phyloP scores from a whole-genome alignment of 2,329 filamentous ascomycete genomes.

The Sporothrix sp. region DNA sequence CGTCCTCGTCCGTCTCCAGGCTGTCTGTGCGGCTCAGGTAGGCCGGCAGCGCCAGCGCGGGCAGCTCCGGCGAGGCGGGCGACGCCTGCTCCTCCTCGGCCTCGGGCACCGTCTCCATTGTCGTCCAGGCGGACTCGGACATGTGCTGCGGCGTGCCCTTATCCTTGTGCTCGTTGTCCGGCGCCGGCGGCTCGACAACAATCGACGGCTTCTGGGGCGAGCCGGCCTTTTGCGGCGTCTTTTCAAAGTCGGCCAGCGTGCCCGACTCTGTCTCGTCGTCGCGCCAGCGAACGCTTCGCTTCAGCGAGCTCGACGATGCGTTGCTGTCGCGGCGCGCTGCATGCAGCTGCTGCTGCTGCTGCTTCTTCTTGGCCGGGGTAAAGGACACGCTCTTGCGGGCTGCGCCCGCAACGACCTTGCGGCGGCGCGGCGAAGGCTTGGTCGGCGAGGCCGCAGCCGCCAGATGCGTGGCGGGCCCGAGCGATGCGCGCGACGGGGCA shows the following conservation, averaged over 20 bases:
- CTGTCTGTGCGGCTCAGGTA: conserved; percentile 13
- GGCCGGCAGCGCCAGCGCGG: neutral
- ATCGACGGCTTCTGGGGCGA: conserved; percentile 38
- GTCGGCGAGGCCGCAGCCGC: conserved; percentile 54
- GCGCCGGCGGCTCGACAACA: neutral
- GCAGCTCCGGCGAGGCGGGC: conserved; percentile 37
- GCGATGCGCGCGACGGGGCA: neutral
- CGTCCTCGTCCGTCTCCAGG: conserved; percentile 10
- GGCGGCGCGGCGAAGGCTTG: conserved; percentile 70
- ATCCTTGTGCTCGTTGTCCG: neutral
- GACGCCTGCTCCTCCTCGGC: conserved; percentile 8
- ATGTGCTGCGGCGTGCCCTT: neutral
- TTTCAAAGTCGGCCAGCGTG: conserved; percentile 79
- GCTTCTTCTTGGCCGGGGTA: conserved; percentile 69
- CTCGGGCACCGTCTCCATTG: conserved; percentile 12
- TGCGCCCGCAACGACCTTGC: conserved; percentile 49
- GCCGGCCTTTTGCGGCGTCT: conserved; percentile 63
- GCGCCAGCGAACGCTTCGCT: conserved; percentile 80
- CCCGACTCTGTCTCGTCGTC: conserved; percentile 79
- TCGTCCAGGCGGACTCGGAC: neutral
- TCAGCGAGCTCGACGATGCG: conserved; percentile 34
- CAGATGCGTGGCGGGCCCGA: conserved; percentile 21
- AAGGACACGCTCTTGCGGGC: conserved; percentile 65
- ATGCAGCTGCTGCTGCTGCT: neutral
- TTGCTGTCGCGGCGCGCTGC: conserved; percentile 3